phyloP scores from a whole-genome alignment of 1,284 basidiomycete genomes.

The Trametes versicolor region DNA sequence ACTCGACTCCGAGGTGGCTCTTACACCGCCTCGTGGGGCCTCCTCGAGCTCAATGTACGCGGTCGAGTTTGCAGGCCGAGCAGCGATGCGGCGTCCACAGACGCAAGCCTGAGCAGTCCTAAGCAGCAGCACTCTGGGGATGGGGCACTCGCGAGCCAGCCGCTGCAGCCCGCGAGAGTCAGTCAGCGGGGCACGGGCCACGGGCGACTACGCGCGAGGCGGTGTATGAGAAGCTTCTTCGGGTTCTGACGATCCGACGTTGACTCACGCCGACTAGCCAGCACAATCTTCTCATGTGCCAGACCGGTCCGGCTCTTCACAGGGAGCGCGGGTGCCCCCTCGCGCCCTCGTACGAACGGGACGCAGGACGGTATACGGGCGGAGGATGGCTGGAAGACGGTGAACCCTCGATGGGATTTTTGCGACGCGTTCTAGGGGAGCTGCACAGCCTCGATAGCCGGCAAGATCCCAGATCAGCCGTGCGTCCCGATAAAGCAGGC shows the following conservation, averaged over 20 bases:
- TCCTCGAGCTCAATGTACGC: background rate
- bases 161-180: conserved; percentile 6
- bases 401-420: no score
- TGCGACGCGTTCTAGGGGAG: conserved; percentile 9
- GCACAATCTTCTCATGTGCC: conserved; percentile 16
- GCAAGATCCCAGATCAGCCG: conserved; percentile 18
- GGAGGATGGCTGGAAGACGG: background rate
- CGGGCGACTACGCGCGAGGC: conserved; percentile 26
- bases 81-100: background rate
- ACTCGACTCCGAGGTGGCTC: background rate
- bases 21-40: background rate
- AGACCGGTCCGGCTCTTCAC: conserved; percentile 5
- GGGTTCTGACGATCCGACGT: conserved; percentile 30
- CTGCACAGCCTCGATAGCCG: conserved; percentile 27
- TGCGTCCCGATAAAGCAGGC: conserved; percentile 20
- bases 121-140: background rate
- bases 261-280: conserved; percentile 11
- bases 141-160: background rate
- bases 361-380: background rate
- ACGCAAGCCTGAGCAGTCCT: background rate
- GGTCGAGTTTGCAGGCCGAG: conserved; percentile 1
- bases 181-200: conserved; percentile 16
- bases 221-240: conserved; percentile 28
- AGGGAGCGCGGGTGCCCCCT: background rate
- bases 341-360: background rate